Base-by-base conservation (phyloP, 805 yeast species). In the Candida lessepsii region DNA sequence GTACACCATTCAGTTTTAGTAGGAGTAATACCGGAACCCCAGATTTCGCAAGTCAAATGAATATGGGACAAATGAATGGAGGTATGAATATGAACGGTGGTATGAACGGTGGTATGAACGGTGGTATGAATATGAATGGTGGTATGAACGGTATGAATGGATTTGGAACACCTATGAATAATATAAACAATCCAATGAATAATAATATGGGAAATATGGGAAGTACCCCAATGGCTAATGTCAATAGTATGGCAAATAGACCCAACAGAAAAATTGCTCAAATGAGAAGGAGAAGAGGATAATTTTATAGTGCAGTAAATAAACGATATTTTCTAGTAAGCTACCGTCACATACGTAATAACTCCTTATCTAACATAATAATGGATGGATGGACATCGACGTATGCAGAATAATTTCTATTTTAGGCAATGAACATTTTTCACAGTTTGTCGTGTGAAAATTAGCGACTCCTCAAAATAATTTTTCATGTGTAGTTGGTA, bases 211-310 rank as follows among this genome's bases (percentile, higher is more conserved):
- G 18, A 9, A 9, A 7, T 7, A 23, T 19, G 24, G 20, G 20
- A 9, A 19, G 16, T 4, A 28, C 19, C 11, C 37, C 38, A 20
- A 34, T 35, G 36, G 15, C 13, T 10, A 32, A 15, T 14, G 17
- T 10, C 5, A 20, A 20, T 20, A 20, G n/a, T n/a, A n/a, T 20
- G 23, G 23, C 14, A 16, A 41, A 41, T 14, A 33, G 51, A 17
- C 50, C 50, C 21, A 47, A 47, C 31, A 49, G 69, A 9, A 60
- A 51, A 39, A 54, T 62, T 27, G 69, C 69, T 13, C 64, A 54
- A 34, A 61, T 63, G 65, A 53, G 69, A 34, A 58, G 48, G 41
- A 56, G 68, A 48, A 53, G 61, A 45, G 35, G 35, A 15, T 32
- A 23, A 32, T 21, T 31, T 31, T 20, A 32, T 32, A 31, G 35